Conservation (phyloP, 202 grass and related monocot genomes). For the Digitaria exilis region DNA sequence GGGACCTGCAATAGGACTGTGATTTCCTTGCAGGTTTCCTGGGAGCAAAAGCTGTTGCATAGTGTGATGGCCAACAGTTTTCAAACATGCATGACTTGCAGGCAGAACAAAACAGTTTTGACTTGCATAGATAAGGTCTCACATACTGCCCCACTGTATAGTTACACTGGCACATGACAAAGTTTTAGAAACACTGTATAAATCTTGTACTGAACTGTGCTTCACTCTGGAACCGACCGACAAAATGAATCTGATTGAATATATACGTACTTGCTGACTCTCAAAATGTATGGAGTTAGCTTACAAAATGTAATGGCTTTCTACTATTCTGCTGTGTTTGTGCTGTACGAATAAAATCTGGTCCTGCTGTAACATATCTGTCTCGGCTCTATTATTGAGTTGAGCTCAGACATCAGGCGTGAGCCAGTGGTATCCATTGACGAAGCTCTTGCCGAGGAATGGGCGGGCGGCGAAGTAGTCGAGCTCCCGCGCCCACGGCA, state of each 20-base stretch:
- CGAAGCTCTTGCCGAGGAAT: constrained; percentile 87
- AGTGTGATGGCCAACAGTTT: constrained; percentile 36
- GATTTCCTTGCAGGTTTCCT: constrained; percentile 42
- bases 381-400: background rate
- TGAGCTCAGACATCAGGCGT: constrained; percentile 64
- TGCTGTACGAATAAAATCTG: constrained; percentile 27
- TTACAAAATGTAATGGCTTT: background rate
- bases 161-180: background rate
- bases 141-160: background rate
- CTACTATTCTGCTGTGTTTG: background rate
- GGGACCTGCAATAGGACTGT: background rate
- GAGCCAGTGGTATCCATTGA: constrained; percentile 97
- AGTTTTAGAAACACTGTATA: background rate
- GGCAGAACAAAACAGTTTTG: background rate
- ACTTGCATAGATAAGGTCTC: constrained; percentile 7
- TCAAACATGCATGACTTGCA: background rate
- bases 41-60: constrained; percentile 43
- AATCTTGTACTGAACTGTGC: background rate
- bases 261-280: background rate
- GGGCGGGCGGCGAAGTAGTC: constrained; percentile 78
- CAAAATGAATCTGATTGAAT: constrained; percentile 33
- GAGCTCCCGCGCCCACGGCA: constrained; percentile 85
- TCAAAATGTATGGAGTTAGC: background rate
- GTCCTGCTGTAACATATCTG: background rate
- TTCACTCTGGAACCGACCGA: background rate